Percentiles rank a stretch among this genome's conserved stretches.
Conservation (phyloP, 164 flowering plant species). For the Taxillus chinensis region DNA sequence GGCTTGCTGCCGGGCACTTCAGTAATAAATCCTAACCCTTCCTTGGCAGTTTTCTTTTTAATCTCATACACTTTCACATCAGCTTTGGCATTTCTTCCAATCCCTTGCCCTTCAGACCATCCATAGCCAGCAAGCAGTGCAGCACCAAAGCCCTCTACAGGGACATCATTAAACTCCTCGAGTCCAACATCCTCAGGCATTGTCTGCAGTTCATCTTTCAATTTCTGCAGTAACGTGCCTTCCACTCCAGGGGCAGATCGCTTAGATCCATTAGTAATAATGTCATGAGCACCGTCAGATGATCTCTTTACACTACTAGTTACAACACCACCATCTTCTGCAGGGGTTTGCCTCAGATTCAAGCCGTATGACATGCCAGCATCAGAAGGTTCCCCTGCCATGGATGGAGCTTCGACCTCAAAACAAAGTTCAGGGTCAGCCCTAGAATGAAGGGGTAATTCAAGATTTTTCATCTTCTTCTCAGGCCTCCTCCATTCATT, state of each 20-base stretch:
- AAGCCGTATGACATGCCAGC: conserved; percentile 31
- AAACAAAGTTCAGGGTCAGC: conserved; percentile 24
- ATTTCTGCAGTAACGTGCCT: conserved; percentile 30
- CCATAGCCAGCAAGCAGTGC: conserved; percentile 70
- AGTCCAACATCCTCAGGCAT: conserved; percentile 52
- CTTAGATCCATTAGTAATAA: not conserved
- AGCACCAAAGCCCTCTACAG: conserved; percentile 70
- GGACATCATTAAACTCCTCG: conserved; percentile 48
- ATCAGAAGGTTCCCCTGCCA: conserved; percentile 9
- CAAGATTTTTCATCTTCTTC: conserved; percentile 62
- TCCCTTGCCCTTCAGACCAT: conserved; percentile 64
- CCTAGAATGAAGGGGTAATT: conserved; percentile 18
- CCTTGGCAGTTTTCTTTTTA: conserved; percentile 23
- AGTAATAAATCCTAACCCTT: conserved; percentile 43
- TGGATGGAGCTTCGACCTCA: conserved; percentile 29
- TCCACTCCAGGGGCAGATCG: conserved; percentile 15
- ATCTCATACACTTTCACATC: conserved; percentile 47
- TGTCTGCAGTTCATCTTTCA: conserved; percentile 39
- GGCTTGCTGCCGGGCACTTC: conserved; percentile 12
- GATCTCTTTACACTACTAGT: not conserved
- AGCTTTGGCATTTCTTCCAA: conserved; percentile 54
- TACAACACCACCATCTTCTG: not conserved
- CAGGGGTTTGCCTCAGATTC: conserved; percentile 21
- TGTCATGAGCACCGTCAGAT: not conserved
- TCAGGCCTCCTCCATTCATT: conserved; percentile 43